Evolutionary conservation across 139 green algal species (phyloP).

Genomic region (Pleodorina starrii): DNA sequence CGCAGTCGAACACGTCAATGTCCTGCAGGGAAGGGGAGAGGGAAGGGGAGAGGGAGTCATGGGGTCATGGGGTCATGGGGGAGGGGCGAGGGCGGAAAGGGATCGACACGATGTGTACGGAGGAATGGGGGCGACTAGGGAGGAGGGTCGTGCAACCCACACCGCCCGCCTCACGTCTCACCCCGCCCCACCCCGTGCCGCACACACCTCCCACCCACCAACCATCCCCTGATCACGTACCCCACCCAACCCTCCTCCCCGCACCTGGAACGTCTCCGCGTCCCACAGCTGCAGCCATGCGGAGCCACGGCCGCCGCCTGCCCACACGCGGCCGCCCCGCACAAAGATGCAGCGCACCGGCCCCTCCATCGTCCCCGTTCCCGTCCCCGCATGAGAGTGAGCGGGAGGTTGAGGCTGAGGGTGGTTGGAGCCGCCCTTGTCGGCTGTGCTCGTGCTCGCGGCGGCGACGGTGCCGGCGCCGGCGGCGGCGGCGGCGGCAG

Average conservation of each 20-base stretch:
- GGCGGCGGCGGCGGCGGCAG: neutral
- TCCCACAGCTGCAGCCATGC: constrained; percentile 66
- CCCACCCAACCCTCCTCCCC: too few relatives aligned
- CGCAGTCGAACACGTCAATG: constrained; percentile 60
- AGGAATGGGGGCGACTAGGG: too few relatives aligned
- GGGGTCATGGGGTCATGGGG: too few relatives aligned
- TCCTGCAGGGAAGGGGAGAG: neutral
- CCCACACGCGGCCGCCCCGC: constrained; percentile 56
- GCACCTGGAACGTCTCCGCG: constrained; percentile 50
- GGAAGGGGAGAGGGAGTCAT: neutral
- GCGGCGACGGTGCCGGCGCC: neutral
- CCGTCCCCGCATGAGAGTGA: neutral
- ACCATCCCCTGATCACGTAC: too few relatives aligned
- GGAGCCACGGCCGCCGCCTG: constrained; percentile 48
- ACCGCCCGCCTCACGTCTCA: too few relatives aligned
- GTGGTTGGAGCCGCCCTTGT: too few relatives aligned
- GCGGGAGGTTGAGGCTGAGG: too few relatives aligned
- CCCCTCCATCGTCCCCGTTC: constrained; percentile 36
- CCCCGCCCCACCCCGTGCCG: too few relatives aligned
- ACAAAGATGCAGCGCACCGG: constrained; percentile 59
- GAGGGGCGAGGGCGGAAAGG: too few relatives aligned
- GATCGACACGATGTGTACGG: too few relatives aligned
- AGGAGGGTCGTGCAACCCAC: too few relatives aligned
- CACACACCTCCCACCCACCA: too few relatives aligned
- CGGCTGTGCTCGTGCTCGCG: neutral